Evolutionary conservation across 2,329 filamentous ascomycete genomes (phyloP).

Genomic region (Acrodontium crateriforme): DNA sequence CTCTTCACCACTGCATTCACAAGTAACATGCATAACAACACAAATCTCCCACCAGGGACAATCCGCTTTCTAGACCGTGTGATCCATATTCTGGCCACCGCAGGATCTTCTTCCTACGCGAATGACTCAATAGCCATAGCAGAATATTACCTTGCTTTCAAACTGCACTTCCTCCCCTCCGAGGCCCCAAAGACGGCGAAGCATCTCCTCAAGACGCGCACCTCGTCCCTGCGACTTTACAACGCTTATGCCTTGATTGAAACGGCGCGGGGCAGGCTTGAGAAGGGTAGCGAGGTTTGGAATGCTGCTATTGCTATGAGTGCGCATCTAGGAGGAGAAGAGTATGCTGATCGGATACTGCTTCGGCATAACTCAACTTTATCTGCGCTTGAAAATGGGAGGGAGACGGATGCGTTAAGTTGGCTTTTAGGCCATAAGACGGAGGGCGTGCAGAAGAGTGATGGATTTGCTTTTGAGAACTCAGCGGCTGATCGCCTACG

Average conservation of each 20-base stretch:
- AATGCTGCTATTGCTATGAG: constrained; percentile 50
- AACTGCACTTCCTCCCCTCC: constrained; percentile 38
- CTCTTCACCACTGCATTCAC: no score
- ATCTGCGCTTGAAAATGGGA: constrained; percentile 42
- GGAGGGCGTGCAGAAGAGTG: not conserved
- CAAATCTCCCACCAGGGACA: no score
- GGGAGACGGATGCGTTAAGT: constrained; percentile 21
- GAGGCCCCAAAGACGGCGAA: constrained; percentile 59
- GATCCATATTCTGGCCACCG: no score
- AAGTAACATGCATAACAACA: no score
- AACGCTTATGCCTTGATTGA: constrained; percentile 69
- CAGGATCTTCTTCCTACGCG: no score
- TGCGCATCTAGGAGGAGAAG: constrained; percentile 23
- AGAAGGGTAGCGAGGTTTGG: constrained; percentile 51
- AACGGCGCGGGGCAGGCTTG: constrained; percentile 40
- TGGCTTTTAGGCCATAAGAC: constrained; percentile 21
- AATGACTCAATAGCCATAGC: no score
- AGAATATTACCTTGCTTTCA: constrained; percentile 57
- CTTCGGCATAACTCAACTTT: constrained; percentile 54
- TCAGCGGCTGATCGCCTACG: not conserved
- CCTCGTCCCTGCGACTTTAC: constrained; percentile 55
- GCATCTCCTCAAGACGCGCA: constrained; percentile 52
- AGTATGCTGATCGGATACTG: constrained; percentile 26
- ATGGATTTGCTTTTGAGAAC: not conserved
- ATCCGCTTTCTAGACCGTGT: no score